Evolutionary conservation across 805 yeast genomes (phyloP), one percentile per base, ranked within the genome.

Genomic region (Zygotorulaspora danielsina): DNA sequence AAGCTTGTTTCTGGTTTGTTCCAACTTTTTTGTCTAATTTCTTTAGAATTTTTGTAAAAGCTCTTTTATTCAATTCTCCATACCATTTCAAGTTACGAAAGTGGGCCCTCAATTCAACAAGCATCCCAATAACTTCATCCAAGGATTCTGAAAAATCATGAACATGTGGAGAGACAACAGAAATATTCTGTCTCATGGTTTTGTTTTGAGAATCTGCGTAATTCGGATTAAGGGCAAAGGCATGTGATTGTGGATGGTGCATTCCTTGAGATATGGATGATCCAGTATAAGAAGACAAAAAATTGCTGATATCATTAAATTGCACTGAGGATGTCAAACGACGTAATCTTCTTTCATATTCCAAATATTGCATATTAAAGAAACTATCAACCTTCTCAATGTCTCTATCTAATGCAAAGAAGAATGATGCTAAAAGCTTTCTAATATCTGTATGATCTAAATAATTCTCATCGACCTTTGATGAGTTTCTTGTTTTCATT

Each of bases 61-160:
- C 97, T 45, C 94, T 78, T 56, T 83, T 85, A 67, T 89, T 89
- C 53, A 89, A 75, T 56, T 90, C 97, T 17, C 94, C 94, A 60
- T 76, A 89, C 96, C 97, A 90, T 60, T 85, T 88, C 57, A 89
- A 69, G 61, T 88, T 88, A 41, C 96, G 72, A 45, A 84, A 76
- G 43, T 78, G 78, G 12, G 82, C 72, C 33, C 95, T 72, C 38
- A 87, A 68, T 59, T 88, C 96, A 16, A 87, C 67, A 26, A 89
- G 65, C 13, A 87, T 80, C 16, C 76, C 78, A 20, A 78, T 63
- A 24, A 82, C 66, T 50, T 83, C 89, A 35, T 78, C 81, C 2
- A 70, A 40, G 19, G 73, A 69, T 41, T 81, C 87, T 4, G 46
- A 35, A 7, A 49, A 41, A 24, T 53, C 54, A 20, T 45, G 39